Evolutionary conservation across 768 basidiomycete genomes (phyloP).

Genomic region (Hebeloma cylindrosporum): DNA sequence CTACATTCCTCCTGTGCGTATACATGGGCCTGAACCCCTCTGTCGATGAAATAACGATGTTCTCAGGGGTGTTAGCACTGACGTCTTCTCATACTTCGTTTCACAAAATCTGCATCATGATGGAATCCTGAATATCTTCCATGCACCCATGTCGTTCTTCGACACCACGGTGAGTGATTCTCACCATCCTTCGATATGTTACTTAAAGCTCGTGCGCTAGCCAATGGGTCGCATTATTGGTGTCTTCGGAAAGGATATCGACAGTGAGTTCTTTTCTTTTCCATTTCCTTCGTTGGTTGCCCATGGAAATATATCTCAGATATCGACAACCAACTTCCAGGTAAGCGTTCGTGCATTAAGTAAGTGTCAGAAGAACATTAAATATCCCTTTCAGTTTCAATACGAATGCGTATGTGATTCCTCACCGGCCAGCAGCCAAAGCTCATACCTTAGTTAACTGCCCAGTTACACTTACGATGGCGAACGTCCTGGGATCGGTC

Average conservation of each 20-base stretch:
- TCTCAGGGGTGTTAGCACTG: constrained; percentile 50
- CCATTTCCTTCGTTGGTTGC: neutral
- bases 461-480: constrained; percentile 49
- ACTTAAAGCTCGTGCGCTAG: constrained; percentile 25
- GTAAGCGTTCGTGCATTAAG: constrained; percentile 30
- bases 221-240: constrained; percentile 61
- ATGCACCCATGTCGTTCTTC: constrained; percentile 78
- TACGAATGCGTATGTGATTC: constrained; percentile 52
- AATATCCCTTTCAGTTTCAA: constrained; percentile 40
- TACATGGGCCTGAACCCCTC: neutral
- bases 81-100: constrained; percentile 56
- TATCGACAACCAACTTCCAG: constrained; percentile 60
- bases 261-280: constrained; percentile 38
- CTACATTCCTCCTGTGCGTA: constrained; percentile 58
- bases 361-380: neutral
- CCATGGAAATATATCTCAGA: constrained; percentile 31
- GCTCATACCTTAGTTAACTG: neutral
- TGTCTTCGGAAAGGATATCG: constrained; percentile 67
- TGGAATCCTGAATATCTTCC: constrained; percentile 56
- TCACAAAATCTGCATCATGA: constrained; percentile 62
- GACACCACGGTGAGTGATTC: constrained; percentile 55
- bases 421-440: neutral
- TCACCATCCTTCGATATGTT: neutral
- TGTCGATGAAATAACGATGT: neutral
- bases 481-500: constrained; percentile 51